Evolutionary conservation across 108 stramenopile species (phyloP), one percentile per base, ranked within the genome.

Genomic region (Nannochloropsis salina): DNA sequence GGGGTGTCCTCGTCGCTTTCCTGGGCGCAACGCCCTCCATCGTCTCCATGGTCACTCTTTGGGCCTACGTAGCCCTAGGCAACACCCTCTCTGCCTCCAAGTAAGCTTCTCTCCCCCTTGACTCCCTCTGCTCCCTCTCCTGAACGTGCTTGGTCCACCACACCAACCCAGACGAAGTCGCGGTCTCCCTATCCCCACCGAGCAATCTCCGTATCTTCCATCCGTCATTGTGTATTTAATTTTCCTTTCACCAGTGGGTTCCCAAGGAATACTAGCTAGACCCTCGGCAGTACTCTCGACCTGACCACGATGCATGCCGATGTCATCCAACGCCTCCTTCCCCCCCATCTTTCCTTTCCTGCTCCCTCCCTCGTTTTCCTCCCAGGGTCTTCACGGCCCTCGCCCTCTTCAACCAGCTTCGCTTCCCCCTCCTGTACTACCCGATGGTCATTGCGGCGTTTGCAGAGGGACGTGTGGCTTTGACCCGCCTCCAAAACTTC

Each of bases 381-480:
- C 91, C 92, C 43, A 95, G 94, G 44, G 94, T 96, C 74, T 97
- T 96, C 87, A 96, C 97, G 18, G 94, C 95, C 9, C 94, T 97
- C 22, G 91, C 94, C n/a, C 89, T 96, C 22, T 96, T 97, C 91
- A 95, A 97, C 92, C 95, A 96, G 86, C 88, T 97, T 3, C 93
- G 96, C 10, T 94, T 90, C 86, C 94, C 95, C n/a, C 86, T 96
- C 1, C 21, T 31, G n/a, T 22, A 22, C 21, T 81, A 22, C 80
- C 80, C 80, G 12, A 81, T 81, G 80, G 31, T 81, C 47, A 51
- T 51, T 15, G 47, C 47, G 12, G 47, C 47, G 12, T 51, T 51
- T 1, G 47, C 47, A 0, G 47, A 51, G 47, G 47, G 47, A 51
- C 47, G 47, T 0, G 47, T 51, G 12, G 47, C 47, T 15, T 51